phyloP scores from a whole-genome alignment of 495 filamentous ascomycete genomes.

The Chaetomium cochliodes region DNA sequence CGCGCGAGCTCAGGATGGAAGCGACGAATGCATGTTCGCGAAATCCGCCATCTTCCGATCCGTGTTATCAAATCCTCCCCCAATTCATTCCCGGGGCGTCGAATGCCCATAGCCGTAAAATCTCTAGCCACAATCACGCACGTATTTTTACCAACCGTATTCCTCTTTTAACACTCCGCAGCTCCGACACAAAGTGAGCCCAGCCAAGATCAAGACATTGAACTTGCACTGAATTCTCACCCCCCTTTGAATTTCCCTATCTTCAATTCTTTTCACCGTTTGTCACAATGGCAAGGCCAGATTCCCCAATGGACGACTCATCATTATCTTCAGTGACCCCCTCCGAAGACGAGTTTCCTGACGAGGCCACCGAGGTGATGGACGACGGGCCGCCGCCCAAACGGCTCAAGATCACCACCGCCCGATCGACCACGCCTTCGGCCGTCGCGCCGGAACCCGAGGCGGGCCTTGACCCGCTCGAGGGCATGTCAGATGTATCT shows the following conservation, averaged over 20 bases:
- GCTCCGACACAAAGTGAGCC: neutral
- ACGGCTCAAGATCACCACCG: constrained; percentile 47
- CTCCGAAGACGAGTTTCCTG: constrained; percentile 49
- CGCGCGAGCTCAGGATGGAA: neutral
- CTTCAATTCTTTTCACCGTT: neutral
- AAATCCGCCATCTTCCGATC: neutral
- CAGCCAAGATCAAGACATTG: neutral
- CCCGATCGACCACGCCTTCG: constrained; percentile 47
- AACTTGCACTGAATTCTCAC: neutral
- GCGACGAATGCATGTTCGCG: neutral
- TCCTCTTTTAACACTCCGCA: neutral
- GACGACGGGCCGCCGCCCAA: constrained; percentile 51
- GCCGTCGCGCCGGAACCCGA: constrained; percentile 46
- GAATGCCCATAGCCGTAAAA: neutral
- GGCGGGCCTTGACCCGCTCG: constrained; percentile 40
- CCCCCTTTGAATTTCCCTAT: neutral
- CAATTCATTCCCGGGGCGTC: neutral
- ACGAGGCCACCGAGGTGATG: constrained; percentile 40
- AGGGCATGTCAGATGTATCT: constrained; percentile 63
- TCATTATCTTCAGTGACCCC: constrained; percentile 46
- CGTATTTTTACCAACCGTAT: neutral
- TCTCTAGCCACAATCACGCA: neutral
- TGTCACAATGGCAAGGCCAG: constrained; percentile 32
- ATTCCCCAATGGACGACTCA: constrained; percentile 39
- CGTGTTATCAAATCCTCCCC: neutral